Base-by-base conservation (phyloP, 2,329 filamentous ascomycete species). In the Periconia sp. region DNA sequence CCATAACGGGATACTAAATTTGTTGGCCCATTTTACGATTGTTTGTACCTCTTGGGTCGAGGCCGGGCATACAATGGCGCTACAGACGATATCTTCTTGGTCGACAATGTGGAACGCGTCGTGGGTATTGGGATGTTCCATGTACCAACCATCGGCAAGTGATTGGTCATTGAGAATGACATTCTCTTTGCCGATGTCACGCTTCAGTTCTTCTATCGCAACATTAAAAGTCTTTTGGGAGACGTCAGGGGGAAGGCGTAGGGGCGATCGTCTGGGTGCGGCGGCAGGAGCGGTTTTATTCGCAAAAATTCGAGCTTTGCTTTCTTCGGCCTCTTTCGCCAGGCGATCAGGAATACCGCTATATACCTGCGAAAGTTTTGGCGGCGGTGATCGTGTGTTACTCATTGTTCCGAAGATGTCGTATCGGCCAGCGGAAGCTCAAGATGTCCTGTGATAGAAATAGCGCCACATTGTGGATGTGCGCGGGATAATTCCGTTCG, bases 1-100 rank as follows among this genome's bases (percentile, higher is more conserved):
- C 53, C 65, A 74, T 3, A 75, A 41, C 2, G 71, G 70, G 14
- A 75, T 63, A 9, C 62, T 59, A 53, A 71, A 62, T 47, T 66
- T 61, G 47, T 73, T 73, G 7, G 71, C 72, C 59, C 68, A 68
- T 18, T 54, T 50, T n/a, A 72, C 62, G 20, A 72, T 58, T 2
- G 53, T 47, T 35, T 70, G 66, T 10, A 74, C 71, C 17, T 74
- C 71, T 7, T 72, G 71, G 0, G 75, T 76, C 3, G 64, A 73
- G 17, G 74, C 73, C 10, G 78, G 77, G 48, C 76, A 79, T 2
- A 76, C 74, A 6, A 77, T 69, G 5, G 77, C 78, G 33, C 73
- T 75, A 42, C 71, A 74, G 30, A 77, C 70, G 35, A 80, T 71
- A 19, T 75, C 70, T 50, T 80, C 77, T 49, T 75, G 72, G 42